Percentiles rank a stretch among this genome's conserved stretches.
These are phyloP conservation scores for Boletellus deceptivus DNA, from an alignment of 1,284 basidiomycete genomes.

Conservation along the genomic window DNA sequence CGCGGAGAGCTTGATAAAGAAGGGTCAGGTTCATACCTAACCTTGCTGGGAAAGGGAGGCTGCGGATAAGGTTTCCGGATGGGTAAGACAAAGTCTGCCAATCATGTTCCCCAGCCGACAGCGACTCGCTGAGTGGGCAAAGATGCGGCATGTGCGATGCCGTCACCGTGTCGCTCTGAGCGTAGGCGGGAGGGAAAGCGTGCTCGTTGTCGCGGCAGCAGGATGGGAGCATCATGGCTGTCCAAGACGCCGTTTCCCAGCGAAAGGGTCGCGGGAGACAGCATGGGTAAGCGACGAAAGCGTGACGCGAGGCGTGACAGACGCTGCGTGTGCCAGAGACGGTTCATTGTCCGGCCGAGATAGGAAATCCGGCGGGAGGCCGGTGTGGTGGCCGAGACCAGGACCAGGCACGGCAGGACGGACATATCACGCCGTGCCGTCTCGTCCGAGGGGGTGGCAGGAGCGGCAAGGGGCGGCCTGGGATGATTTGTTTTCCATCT, in stretches of 20 bases:
- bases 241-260: slow-evolving; percentile 17
- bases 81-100: slow-evolving; percentile 1
- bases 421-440: slow-evolving; percentile 8
- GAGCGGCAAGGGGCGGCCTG: slow-evolving; percentile 12
- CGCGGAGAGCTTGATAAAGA: neutral
- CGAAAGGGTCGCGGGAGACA: slow-evolving; percentile 21
- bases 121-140: slow-evolving; percentile 6
- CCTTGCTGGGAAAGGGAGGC: neutral
- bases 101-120: neutral
- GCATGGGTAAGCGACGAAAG: neutral
- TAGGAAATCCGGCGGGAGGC: neutral
- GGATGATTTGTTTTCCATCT: slow-evolving; percentile 13
- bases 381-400: neutral
- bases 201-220: neutral
- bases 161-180: slow-evolving; percentile 10
- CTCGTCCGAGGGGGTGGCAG: slow-evolving; percentile 9
- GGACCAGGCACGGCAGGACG: slow-evolving; percentile 15
- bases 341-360: neutral
- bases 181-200: neutral
- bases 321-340: neutral
- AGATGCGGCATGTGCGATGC: slow-evolving; percentile 4
- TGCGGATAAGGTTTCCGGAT: slow-evolving; percentile 1
- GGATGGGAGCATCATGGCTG: neutral
- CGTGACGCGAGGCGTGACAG: neutral
- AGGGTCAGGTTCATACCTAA: neutral